Evolutionary conservation across 2,329 filamentous ascomycete genomes (phyloP).

Genomic region (Clarireedia monteithiana): DNA sequence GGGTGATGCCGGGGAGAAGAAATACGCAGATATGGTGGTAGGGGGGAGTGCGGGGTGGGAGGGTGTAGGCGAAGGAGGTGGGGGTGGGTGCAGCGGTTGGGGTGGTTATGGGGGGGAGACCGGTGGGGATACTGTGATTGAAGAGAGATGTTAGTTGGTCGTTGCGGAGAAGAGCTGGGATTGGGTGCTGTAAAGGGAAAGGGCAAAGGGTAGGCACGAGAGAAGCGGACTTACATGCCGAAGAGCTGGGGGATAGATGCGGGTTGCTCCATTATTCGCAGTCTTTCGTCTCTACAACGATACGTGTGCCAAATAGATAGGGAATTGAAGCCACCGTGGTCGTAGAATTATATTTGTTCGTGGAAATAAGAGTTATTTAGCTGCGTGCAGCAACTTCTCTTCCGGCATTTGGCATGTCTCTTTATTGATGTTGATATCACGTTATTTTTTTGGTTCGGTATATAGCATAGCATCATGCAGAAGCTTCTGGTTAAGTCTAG

Average conservation of each 20-base stretch:
- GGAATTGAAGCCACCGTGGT: no score
- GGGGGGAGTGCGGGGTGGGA: slow-evolving; percentile 37
- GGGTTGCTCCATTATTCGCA: slow-evolving; percentile 3
- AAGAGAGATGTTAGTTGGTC: not conserved
- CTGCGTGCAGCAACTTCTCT: no score
- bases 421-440: no score
- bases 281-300: no score
- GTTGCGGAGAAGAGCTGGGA: not conserved
- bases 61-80: slow-evolving; percentile 49
- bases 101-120: slow-evolving; percentile 47
- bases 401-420: no score
- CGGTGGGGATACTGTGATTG: slow-evolving; percentile 41
- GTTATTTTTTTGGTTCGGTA: no score
- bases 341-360: no score
- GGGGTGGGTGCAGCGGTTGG: slow-evolving; percentile 46
- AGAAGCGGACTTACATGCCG: slow-evolving; percentile 18
- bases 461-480: no score
- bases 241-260: slow-evolving; percentile 23
- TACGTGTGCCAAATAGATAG: no score
- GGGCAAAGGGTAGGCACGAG: not conserved
- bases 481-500: no score
- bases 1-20: slow-evolving; percentile 63
- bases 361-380: no score
- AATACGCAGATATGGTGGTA: slow-evolving; percentile 87
- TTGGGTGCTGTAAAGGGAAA: not conserved